Conservation (phyloP, 106 monocot species). For the Dendrobium chrysotoxum region DNA sequence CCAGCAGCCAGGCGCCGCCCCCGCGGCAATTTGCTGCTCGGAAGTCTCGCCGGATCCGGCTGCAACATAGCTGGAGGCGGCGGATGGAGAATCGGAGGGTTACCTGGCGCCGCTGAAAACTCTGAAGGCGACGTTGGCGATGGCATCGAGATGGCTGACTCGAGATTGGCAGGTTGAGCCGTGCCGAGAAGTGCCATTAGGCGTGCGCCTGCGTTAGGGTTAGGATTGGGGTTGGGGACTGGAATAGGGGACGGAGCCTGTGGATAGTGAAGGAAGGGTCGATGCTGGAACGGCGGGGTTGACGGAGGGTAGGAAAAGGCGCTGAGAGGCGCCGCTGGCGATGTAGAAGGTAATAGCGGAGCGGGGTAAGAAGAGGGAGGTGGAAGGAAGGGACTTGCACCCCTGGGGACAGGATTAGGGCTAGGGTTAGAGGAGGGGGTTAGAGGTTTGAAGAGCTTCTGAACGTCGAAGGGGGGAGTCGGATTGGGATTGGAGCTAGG, state of each 20-base stretch:
- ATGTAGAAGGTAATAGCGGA: constrained; percentile 15
- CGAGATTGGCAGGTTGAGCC: constrained; percentile 33
- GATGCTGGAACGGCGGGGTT: constrained; percentile 20
- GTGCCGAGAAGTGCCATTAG: constrained; percentile 76
- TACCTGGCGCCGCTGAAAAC: constrained; percentile 15
- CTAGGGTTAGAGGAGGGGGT: neutral
- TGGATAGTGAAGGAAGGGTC: constrained; percentile 17
- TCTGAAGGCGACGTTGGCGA: constrained; percentile 24
- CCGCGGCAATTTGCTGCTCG: constrained; percentile 70
- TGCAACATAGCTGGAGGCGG: constrained; percentile 44
- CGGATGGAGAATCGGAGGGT: constrained; percentile 30
- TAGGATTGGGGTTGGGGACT: constrained; percentile 23
- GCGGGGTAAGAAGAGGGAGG: constrained; percentile 11
- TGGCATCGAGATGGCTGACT: constrained; percentile 63
- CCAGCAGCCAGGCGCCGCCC: constrained; percentile 52
- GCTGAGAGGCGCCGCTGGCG: constrained; percentile 10
- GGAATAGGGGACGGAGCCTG: constrained; percentile 16
- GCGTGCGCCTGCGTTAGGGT: constrained; percentile 53
- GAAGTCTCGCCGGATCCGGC: constrained; percentile 37
- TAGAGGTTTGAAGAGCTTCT: constrained; percentile 12
- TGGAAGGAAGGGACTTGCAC: neutral
- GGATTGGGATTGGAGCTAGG: constrained; percentile 18
- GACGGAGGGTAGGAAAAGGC: constrained; percentile 10
- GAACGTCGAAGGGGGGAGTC: constrained; percentile 7
- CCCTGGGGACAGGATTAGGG: neutral